Percentiles rank a stretch among this genome's conserved stretches.
Evolutionary conservation across 2,329 filamentous ascomycete species (phyloP).

Genomic region (Capronia americana): DNA sequence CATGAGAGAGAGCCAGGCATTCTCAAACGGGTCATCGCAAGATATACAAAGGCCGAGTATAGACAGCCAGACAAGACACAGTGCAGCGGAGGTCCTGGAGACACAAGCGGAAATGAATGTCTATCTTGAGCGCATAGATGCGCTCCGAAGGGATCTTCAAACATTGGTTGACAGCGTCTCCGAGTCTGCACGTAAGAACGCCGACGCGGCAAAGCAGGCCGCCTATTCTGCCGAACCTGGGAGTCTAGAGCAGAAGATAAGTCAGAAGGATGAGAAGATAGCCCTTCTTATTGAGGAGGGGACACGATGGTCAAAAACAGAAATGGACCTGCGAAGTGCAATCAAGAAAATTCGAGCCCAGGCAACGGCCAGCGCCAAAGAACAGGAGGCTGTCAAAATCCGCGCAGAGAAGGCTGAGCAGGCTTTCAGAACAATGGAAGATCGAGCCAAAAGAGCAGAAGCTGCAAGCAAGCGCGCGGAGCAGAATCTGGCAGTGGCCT

Average conservation of each 20-base stretch:
- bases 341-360: conserved; percentile 77
- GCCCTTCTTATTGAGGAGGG: conserved; percentile 91
- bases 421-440: conserved; percentile 53
- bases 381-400: conserved; percentile 59
- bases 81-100: conserved; percentile 25
- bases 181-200: conserved; percentile 76
- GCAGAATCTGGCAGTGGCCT: conserved; percentile 61
- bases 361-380: conserved; percentile 59
- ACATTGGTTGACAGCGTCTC: conserved; percentile 83
- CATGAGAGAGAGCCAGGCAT: conserved; percentile 6
- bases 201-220: conserved; percentile 74
- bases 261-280: conserved; percentile 90
- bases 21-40: conserved; percentile 44
- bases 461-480: conserved; percentile 62
- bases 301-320: conserved; percentile 81
- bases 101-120: conserved; percentile 74
- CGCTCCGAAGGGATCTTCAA: conserved; percentile 86
- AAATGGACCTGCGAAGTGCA: conserved; percentile 80
- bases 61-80: conserved; percentile 28
- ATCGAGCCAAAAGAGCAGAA: conserved; percentile 68
- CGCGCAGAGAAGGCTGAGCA: conserved; percentile 66
- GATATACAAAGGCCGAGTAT: conserved; percentile 41
- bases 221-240: conserved; percentile 68
- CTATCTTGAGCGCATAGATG: conserved; percentile 89
- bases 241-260: conserved; percentile 76